Base-by-base conservation (phyloP, 441 rosid species). In the Eutrema salsugineum region DNA sequence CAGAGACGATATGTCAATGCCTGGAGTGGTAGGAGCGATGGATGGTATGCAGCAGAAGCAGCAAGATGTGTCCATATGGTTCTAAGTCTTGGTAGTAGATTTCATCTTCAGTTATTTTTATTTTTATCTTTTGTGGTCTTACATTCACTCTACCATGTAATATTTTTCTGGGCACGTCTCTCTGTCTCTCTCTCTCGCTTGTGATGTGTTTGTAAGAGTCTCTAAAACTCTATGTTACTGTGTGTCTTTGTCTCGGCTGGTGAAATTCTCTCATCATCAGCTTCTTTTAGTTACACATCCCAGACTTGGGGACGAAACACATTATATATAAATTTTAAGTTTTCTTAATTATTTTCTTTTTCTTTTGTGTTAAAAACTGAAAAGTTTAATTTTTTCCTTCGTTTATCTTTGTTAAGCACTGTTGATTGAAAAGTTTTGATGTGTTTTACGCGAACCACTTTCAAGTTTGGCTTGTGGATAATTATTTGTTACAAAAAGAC, bases 11-110 rank as follows among this genome's bases (percentile, higher is more conserved):
- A 77, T 87, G 7, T 83, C 85, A 35, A 55, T 71, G 58, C 87
- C 84, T 8, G 80, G 79, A 28, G 80, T 79, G 38, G 57, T 81
- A 66, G 87, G 86, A 80, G 36, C 79, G 6, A 68, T 72, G 72
- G 81, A 71, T 59, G 80, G 77, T 43, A 70, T 84, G 71, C 87
- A 87, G 70, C 87, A 87, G 78, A 66, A 77, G 73, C 74, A 72
- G 71, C 97, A 85, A 53, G 96, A 88, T 56, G 81, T 68, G 10
- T 73, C 97, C 58, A 72, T 81, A 30, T 94, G 99, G 99, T 92
- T 76, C 84, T 73, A 65, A 77, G 66, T 39, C 66, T 32, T 76
- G 72, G 70, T 63, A 53, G 73, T 68, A 75, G 66, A 68, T 57
- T 63, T 70, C 42, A 56, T 49, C 67, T 49, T 49, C 61, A 40